Conservation (phyloP, 805 yeast genomes). For the Barnettozyma wickerhamii region DNA sequence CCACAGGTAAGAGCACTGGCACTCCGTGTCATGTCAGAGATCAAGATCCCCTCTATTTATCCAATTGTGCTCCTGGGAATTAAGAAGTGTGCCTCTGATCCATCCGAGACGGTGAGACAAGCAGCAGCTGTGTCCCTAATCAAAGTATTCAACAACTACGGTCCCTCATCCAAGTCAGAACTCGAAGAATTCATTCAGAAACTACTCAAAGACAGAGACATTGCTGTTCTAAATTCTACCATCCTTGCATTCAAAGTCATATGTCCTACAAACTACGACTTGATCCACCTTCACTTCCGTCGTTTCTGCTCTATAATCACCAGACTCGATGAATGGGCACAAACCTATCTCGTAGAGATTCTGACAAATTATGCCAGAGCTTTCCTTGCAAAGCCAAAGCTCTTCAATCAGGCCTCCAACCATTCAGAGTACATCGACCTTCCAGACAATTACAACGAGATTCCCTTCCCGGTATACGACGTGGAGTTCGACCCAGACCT, state of each 20-base stretch:
- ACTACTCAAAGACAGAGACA: conserved; percentile 61
- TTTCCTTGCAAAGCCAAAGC: conserved; percentile 53
- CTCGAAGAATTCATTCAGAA: conserved; percentile 44
- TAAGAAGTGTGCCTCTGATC: conserved; percentile 62
- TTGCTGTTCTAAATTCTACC: conserved; percentile 67
- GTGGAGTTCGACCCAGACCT: conserved; percentile 53
- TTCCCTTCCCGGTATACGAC: conserved; percentile 37
- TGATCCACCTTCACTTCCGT: conserved; percentile 69
- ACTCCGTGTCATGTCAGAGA: conserved; percentile 76
- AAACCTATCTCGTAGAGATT: conserved; percentile 52
- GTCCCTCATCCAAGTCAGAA: conserved; percentile 43
- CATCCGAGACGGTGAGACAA: conserved; percentile 71
- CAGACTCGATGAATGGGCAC: conserved; percentile 72
- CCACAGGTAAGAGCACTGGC: conserved; percentile 70
- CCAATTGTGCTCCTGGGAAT: conserved; percentile 76
- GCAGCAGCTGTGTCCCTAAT: conserved; percentile 75
- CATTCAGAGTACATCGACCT: conserved; percentile 29
- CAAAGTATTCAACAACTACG: conserved; percentile 44
- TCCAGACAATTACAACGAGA: conserved; percentile 40
- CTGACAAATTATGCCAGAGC: conserved; percentile 62
- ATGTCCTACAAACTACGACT: conserved; percentile 52
- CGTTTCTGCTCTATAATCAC: conserved; percentile 44
- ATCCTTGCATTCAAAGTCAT: conserved; percentile 51
- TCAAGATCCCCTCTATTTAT: conserved; percentile 72
- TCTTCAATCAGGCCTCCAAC: conserved; percentile 30